Percentiles rank a stretch among this genome's conserved stretches.
Conservation (phyloP, 192 early-diverging fungal genomes). For the Mortierella alpina region DNA sequence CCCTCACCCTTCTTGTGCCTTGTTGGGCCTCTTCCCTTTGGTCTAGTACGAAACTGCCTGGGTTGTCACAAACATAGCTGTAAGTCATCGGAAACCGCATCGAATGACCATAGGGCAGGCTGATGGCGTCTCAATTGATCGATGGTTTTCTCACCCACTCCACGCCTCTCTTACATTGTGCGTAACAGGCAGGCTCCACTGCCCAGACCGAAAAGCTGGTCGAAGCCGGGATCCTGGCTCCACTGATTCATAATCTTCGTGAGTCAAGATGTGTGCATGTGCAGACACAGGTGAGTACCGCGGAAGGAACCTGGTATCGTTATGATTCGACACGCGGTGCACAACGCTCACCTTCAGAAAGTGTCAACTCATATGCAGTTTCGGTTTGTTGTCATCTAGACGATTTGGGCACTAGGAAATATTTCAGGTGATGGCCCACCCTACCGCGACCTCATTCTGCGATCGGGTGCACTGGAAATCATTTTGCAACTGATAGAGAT, state of each 20-base stretch:
- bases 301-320: neutral
- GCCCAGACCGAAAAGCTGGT: constrained; percentile 41
- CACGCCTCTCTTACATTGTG: neutral
- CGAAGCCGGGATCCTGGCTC: constrained; percentile 35
- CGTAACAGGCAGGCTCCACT: constrained; percentile 38
- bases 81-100: constrained; percentile 9
- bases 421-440: constrained; percentile 54
- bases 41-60: constrained; percentile 50
- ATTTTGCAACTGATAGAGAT: constrained; percentile 48
- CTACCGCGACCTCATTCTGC: constrained; percentile 43
- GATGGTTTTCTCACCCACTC: too few relatives aligned
- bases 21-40: neutral
- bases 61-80: constrained; percentile 54
- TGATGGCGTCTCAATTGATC: neutral
- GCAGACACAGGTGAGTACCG: constrained; percentile 35
- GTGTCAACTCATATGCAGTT: neutral
- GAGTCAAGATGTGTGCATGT: constrained; percentile 48
- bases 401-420: constrained; percentile 52
- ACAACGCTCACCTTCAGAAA: neutral
- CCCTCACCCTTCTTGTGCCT: neutral
- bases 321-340: neutral
- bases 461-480: constrained; percentile 45
- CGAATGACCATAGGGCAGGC: neutral
- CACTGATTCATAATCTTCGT: constrained; percentile 48
- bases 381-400: constrained; percentile 13